Evolutionary conservation across 148 eudicot genomes (phyloP), one percentile per base, ranked within the genome.

Genomic region (Amaranthus cruentus): DNA sequence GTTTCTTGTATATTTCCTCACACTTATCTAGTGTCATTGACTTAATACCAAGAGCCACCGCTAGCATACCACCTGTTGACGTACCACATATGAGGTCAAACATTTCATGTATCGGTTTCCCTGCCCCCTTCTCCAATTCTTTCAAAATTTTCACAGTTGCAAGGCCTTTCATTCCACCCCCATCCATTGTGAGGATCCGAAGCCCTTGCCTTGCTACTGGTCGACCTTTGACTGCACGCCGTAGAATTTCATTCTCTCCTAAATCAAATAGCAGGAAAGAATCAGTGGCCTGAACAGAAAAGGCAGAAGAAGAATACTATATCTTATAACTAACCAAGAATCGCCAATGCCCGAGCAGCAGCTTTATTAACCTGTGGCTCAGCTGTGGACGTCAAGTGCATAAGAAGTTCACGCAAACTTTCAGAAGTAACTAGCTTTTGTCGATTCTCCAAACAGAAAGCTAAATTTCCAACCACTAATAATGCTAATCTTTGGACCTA

Each of bases 31-130:
- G 75, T 51, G 95, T 82, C 96, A 92, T 86, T 69, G 80, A 84
- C 86, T 96, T 92, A 77, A 92, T 87, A 79, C 92, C 99, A 81
- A 96, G 89, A 79, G 99, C 97, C 80, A 96, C 97, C 64, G 99
- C 99, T 81, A 96, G 92, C 97, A 96, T 96, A 66, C 99, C 99
- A 77, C 99, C 99, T 12, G 99, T 96, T 76, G 99, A 96, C 69
- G 99, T 96, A 70, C 99, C 99, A 85, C 99, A 96, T 71, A 96
- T 89, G 78, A 96, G 91, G 82, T 96, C 99, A 89, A 96, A 96
- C 83, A 96, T 76, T 86, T 96, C 99, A 81, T 96, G 97, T 79
- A 96, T 96, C 76, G 78, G 90, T 81, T 86, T 92, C 77, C 99
- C 99, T 55, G 97, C 87, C 66, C 97, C 88, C 79, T 83, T 92